Percentiles rank a stretch among this genome's conserved stretches.
Conservation (phyloP, 164 flowering plant genomes). For the Vitis rupestris region DNA sequence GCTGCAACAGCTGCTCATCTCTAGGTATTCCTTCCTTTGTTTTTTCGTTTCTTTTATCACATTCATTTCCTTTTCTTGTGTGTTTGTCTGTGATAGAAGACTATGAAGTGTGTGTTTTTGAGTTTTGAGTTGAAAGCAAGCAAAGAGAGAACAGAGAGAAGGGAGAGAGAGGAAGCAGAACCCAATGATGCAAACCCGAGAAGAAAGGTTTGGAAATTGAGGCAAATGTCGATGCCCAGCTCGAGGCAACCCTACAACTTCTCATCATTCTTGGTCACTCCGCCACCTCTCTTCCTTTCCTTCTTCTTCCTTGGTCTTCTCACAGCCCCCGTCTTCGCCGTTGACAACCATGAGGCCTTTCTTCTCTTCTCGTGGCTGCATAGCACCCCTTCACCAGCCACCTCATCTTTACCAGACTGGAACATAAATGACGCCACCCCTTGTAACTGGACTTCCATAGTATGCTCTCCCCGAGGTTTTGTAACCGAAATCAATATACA, state of each 20-base stretch:
- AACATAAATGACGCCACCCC: slow-evolving; percentile 31
- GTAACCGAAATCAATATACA: slow-evolving; percentile 42
- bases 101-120: slow-evolving; percentile 7
- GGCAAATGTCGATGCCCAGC: slow-evolving; percentile 47
- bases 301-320: slow-evolving; percentile 1
- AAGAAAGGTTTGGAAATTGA: slow-evolving; percentile 54
- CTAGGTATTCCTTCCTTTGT: slow-evolving; percentile 25
- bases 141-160: slow-evolving; percentile 22
- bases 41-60: slow-evolving; percentile 13
- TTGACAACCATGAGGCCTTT: slow-evolving; percentile 33
- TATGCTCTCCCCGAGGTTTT: slow-evolving; percentile 33
- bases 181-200: slow-evolving; percentile 47
- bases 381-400: slow-evolving; percentile 16
- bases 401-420: slow-evolving; percentile 36
- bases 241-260: slow-evolving; percentile 29
- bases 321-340: slow-evolving; percentile 8
- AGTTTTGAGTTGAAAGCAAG: slow-evolving; percentile 33
- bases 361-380: slow-evolving; percentile 47
- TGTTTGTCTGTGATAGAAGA: not conserved
- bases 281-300: slow-evolving; percentile 14
- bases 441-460: slow-evolving; percentile 52
- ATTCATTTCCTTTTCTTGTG: not conserved
- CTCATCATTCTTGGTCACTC: slow-evolving; percentile 1
- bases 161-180: slow-evolving; percentile 18
- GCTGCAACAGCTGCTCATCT: slow-evolving; percentile 32